A percentile compares a stretch with the other conserved stretches of the same genome.
These are phyloP conservation scores for Colletotrichum lini DNA, from an alignment of 2,329 filamentous ascomycete genomes.

Conservation along the genomic window DNA sequence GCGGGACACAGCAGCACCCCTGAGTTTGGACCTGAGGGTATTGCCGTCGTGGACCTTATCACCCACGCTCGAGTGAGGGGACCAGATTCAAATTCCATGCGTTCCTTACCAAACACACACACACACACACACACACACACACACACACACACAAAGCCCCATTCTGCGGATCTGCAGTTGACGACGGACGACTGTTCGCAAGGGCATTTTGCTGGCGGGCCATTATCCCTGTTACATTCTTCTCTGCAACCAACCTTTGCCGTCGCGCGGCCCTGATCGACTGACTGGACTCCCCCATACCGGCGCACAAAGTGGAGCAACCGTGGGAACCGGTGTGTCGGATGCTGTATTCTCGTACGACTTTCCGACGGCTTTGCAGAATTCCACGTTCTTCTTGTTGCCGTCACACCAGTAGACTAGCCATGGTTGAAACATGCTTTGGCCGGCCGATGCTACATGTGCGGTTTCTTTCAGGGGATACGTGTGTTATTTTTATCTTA, in stretches of 20 bases:
- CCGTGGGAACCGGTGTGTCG: conserved; percentile 9
- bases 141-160: too few species aligned
- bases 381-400: neutral
- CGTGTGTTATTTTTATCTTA: neutral
- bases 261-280: neutral
- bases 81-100: too few species aligned
- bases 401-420: conserved; percentile 4
- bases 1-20: too few species aligned
- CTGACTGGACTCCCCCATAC: neutral
- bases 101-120: too few species aligned
- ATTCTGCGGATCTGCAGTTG: too few species aligned
- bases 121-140: too few species aligned
- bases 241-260: neutral
- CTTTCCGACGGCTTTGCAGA: neutral
- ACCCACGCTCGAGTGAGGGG: too few species aligned
- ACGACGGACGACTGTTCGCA: neutral
- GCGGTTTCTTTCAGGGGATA: neutral
- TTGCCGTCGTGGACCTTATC: too few species aligned
- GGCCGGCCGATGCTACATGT: neutral
- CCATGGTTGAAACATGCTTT: conserved; percentile 17
- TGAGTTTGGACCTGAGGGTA: too few species aligned
- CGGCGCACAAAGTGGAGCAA: neutral
- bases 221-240: too few species aligned
- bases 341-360: neutral
- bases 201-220: neutral